Conservation (phyloP, 2,329 filamentous ascomycete genomes). For the Epichloe gansuensis region DNA sequence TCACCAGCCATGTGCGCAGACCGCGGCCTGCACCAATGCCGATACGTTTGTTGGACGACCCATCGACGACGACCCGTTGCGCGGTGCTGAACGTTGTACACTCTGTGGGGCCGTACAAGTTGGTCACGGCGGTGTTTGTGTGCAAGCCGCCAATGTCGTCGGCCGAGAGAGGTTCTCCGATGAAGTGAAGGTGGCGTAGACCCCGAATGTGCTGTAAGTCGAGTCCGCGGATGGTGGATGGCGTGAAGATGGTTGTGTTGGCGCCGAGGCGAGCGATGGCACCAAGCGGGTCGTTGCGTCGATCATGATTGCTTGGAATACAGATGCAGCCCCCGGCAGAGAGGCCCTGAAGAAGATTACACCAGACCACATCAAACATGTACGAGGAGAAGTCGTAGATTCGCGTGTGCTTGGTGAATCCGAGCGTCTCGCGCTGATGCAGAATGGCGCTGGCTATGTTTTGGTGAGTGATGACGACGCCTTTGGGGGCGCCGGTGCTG, state of each 20-base stretch:
- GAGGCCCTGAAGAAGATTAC: constrained; percentile 4
- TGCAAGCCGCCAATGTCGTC: neutral
- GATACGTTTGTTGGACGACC: neutral
- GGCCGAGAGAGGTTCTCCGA: constrained; percentile 26
- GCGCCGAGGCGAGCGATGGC: constrained; percentile 26
- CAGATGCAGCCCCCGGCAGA: constrained; percentile 8
- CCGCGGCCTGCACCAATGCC: neutral
- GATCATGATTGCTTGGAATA: constrained; percentile 31
- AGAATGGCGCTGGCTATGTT: constrained; percentile 5
- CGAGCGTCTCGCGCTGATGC: constrained; percentile 2
- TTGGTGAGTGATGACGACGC: constrained; percentile 9
- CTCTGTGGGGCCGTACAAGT: constrained; percentile 11
- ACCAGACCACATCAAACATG: constrained; percentile 7
- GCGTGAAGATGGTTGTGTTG: constrained; percentile 34
- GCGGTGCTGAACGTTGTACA: constrained; percentile 9
- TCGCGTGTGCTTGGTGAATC: constrained; percentile 2
- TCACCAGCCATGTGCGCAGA: constrained; percentile 17
- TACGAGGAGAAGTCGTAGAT: constrained; percentile 8
- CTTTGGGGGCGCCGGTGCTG: constrained; percentile 12
- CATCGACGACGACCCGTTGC: neutral
- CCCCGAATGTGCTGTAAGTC: constrained; percentile 26
- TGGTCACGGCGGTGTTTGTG: constrained; percentile 3
- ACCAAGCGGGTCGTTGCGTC: constrained; percentile 32
- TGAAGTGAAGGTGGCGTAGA: constrained; percentile 28
- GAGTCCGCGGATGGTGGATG: constrained; percentile 31